Base-by-base conservation (phyloP, 2,329 filamentous ascomycete species). In the Pezicula rhizophila region DNA sequence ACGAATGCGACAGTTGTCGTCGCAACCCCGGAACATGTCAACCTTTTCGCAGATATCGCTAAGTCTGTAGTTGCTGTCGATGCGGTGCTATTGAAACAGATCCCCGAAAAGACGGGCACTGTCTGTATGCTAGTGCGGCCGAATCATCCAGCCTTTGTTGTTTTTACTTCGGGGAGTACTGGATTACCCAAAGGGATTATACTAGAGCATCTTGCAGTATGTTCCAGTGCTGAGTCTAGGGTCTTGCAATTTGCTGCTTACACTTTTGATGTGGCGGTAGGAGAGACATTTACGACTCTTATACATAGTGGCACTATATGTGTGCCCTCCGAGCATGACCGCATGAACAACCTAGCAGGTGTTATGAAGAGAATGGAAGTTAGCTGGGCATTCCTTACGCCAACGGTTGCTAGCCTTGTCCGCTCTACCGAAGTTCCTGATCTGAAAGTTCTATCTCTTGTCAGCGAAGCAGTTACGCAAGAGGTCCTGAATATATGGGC, bases 381-480 rank as follows among this genome's bases (percentile, higher is more conserved):
- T n/a, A 54, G 47, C 20, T 23, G 14, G 10, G 44, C 47, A 4
- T 17, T 37, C 17, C 18, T 57, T 8, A 51, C 51, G 18, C 52
- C 54, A 8, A 44, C 52, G 1, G 23, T 55, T 14, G 47, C 42
- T 8, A 34, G 35, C 2, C 15, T 47, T 5, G 8, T 52, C 5
- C 6, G 20, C 8, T 40, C 39, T 11, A 63, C 63, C 12, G 18
- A 48, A 50, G n/a, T 43, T 12, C 42, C 48, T 6, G 34, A 11
- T 12, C 15, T 56, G 7, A 34, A 50, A 6, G 42, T 33, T 12
- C 14, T 57, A 8, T 17, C 43, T 12, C 28, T 54, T 14, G 53
- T 39, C 5, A 53, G 53, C 14, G 67, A 95, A 93, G 88, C 76
- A 93, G 11, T 51, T 26, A 28, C 31, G 4, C 23, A 43, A 17